phyloP scores from a whole-genome alignment of 495 filamentous ascomycete genomes.

The Polyplosphaeria fusca region DNA sequence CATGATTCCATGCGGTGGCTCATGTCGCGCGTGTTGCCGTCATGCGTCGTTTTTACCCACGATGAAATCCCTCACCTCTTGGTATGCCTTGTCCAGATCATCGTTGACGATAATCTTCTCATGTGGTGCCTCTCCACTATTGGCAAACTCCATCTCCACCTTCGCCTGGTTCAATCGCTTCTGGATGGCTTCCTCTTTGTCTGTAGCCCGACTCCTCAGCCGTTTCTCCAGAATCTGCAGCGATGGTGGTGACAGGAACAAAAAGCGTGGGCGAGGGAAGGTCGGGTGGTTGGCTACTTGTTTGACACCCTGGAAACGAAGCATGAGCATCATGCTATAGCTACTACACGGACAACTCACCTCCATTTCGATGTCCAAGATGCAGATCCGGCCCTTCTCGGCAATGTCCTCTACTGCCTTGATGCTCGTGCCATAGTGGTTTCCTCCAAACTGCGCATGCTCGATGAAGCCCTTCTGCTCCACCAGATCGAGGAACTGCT shows the following conservation, averaged over 20 bases:
- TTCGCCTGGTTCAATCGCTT: slow-evolving; percentile 75
- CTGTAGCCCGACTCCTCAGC: slow-evolving; percentile 77
- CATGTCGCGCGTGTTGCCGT: too few species aligned
- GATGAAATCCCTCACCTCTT: slow-evolving; percentile 65
- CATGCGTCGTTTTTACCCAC: slow-evolving; percentile 18
- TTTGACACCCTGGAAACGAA: slow-evolving; percentile 69
- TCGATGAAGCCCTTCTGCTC: slow-evolving; percentile 77
- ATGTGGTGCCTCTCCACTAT: slow-evolving; percentile 64
- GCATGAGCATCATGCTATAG: background rate
- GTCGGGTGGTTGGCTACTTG: slow-evolving; percentile 74
- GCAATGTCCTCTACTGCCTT: slow-evolving; percentile 71
- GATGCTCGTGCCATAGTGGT: slow-evolving; percentile 82
- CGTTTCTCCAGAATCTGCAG: slow-evolving; percentile 71
- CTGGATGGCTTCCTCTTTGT: slow-evolving; percentile 70
- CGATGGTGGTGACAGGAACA: slow-evolving; percentile 81
- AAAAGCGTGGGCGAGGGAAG: slow-evolving; percentile 67
- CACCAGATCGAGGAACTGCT: slow-evolving; percentile 67
- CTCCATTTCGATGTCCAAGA: slow-evolving; percentile 95
- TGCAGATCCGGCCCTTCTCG: slow-evolving; percentile 61
- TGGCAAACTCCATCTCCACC: slow-evolving; percentile 76
- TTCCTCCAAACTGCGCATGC: slow-evolving; percentile 81
- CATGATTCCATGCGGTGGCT: too few species aligned
- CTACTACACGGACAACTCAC: slow-evolving; percentile 38
- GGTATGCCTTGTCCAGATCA: slow-evolving; percentile 78
- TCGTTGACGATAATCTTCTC: slow-evolving; percentile 89